phyloP scores from a whole-genome alignment of 1,284 basidiomycete genomes.

The Malassezia globosa region DNA sequence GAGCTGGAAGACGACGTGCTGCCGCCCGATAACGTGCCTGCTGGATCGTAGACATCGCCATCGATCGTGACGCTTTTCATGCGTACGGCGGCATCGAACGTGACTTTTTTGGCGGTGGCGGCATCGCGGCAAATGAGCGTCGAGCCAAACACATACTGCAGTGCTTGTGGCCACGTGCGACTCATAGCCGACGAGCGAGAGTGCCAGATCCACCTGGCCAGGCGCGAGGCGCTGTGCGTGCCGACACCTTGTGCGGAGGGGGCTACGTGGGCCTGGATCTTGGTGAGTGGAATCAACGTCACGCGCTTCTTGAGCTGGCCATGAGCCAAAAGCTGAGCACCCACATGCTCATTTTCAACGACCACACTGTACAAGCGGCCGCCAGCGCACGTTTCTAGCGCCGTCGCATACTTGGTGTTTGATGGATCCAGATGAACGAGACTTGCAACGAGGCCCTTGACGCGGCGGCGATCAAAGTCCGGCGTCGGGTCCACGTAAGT shows the following conservation, averaged over 20 bases:
- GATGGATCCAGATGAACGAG: conserved; percentile 63
- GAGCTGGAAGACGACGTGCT: conserved; percentile 62
- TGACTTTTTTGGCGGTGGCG: conserved; percentile 74
- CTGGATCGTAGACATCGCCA: conserved; percentile 93
- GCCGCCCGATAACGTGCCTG: conserved; percentile 84
- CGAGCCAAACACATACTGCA: conserved; percentile 87
- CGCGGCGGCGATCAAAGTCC: conserved; percentile 71
- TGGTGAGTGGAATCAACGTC: conserved; percentile 86
- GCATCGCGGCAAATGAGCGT: conserved; percentile 85
- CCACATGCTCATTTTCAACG: conserved; percentile 78
- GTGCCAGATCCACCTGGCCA: conserved; percentile 71
- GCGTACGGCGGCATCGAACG: conserved; percentile 64
- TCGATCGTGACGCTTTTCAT: conserved; percentile 81
- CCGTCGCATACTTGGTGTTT: conserved; percentile 64
- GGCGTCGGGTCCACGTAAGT: conserved; percentile 67
- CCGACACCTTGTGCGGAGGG: conserved; percentile 63
- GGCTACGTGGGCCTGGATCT: conserved; percentile 66
- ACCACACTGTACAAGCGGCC: conserved; percentile 71
- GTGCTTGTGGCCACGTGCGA: conserved; percentile 73
- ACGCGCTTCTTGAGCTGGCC: conserved; percentile 78
- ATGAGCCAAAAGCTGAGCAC: conserved; percentile 70
- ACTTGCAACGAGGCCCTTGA: conserved; percentile 63
- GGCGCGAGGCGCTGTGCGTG: conserved; percentile 62
- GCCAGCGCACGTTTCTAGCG: conserved; percentile 85
- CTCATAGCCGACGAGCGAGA: conserved; percentile 76